A percentile compares a stretch with the other conserved stretches of the same genome.
phyloP scores from a whole-genome alignment of 352 stramenopile species.

The Paralagenidium karlingii region DNA sequence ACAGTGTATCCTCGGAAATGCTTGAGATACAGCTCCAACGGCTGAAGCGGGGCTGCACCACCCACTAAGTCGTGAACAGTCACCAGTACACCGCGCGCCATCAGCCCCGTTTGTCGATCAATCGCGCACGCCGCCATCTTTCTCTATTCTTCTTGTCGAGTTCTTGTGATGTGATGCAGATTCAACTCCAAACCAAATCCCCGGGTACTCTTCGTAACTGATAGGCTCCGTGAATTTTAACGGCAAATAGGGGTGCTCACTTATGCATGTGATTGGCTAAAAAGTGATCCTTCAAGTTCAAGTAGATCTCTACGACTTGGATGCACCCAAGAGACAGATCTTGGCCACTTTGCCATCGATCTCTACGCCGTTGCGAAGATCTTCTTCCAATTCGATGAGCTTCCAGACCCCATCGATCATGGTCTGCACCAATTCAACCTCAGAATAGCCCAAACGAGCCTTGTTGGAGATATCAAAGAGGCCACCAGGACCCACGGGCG shows the following conservation, averaged over 20 bases:
- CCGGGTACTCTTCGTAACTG: too few species aligned
- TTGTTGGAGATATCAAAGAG: constrained; percentile 94
- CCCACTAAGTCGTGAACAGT: constrained; percentile 60
- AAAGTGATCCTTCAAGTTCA: too few species aligned
- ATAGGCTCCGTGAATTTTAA: too few species aligned
- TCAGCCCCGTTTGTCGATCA: constrained; percentile 19
- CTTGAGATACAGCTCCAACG: constrained; percentile 34
- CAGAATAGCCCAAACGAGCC: constrained; percentile 86
- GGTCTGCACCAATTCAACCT: constrained; percentile 91
- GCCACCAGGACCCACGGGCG: constrained; percentile 51
- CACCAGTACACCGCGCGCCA: constrained; percentile 39
- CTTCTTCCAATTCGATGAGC: constrained; percentile 85
- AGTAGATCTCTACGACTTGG: too few species aligned
- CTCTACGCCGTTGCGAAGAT: constrained; percentile 64
- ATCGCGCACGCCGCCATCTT: constrained; percentile 39
- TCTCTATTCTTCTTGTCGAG: too few species aligned
- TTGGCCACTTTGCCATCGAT: constrained; percentile 47
- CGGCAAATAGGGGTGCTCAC: too few species aligned
- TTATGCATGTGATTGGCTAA: too few species aligned
- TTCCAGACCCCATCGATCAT: constrained; percentile 91
- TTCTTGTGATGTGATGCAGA: too few species aligned
- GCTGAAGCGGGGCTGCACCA: constrained; percentile 17
- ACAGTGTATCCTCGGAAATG: constrained; percentile 20
- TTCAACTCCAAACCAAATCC: too few species aligned
- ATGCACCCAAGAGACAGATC: too few species aligned